Conservation (phyloP, 305 asterid genomes). For the Rubia occidens region DNA sequence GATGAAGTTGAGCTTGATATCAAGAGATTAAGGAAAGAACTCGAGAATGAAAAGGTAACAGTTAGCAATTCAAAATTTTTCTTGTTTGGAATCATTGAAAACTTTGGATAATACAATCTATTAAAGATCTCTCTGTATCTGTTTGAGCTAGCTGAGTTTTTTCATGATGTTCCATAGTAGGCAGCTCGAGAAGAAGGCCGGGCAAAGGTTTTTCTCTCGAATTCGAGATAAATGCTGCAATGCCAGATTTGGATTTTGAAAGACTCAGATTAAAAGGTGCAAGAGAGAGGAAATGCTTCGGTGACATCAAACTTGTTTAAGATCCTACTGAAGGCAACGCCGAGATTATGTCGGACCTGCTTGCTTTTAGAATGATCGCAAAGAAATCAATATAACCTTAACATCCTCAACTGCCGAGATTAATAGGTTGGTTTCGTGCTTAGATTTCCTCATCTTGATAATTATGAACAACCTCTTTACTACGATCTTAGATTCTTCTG, state of each 20-base stretch:
- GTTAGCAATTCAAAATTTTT: slow-evolving; percentile 22
- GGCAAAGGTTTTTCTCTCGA: slow-evolving; percentile 95
- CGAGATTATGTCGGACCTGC: too few species aligned
- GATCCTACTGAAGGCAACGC: too few species aligned
- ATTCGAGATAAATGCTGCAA: slow-evolving; percentile 87
- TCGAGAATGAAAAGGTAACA: slow-evolving; percentile 89
- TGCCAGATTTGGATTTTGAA: slow-evolving; percentile 88
- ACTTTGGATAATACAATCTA: neutral
- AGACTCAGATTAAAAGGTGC: slow-evolving; percentile 85
- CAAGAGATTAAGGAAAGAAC: slow-evolving; percentile 61
- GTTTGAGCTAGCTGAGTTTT: slow-evolving; percentile 36
- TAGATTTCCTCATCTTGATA: too few species aligned
- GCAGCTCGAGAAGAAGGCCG: slow-evolving; percentile 98
- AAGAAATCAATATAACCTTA: too few species aligned
- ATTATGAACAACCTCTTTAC: too few species aligned
- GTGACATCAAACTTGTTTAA: slow-evolving; percentile 24
- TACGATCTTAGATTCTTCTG: too few species aligned
- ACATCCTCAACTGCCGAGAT: too few species aligned
- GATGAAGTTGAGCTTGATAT: slow-evolving; percentile 77
- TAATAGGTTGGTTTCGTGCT: too few species aligned
- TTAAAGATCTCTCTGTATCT: neutral
- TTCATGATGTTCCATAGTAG: slow-evolving; percentile 77
- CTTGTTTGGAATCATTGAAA: neutral
- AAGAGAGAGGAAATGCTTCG: slow-evolving; percentile 95
- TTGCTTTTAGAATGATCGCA: too few species aligned